Evolutionary conservation across 257 asterid species (phyloP).

Genomic region (Handroanthus guayacan): DNA sequence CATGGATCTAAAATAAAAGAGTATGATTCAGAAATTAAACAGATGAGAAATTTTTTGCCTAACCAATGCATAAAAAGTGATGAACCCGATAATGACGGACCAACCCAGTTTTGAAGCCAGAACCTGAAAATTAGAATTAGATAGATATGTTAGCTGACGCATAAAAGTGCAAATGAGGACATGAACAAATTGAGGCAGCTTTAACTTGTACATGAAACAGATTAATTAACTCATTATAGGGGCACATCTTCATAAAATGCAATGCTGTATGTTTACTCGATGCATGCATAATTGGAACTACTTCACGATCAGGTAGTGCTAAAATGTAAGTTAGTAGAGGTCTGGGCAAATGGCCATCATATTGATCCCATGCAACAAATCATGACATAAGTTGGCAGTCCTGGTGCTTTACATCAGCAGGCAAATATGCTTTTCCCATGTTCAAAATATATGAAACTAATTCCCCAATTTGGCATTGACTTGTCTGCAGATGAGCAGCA

Average conservation of each 20-base stretch:
- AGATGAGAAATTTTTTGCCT: conserved; percentile 40
- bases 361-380: conserved; percentile 8
- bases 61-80: conserved; percentile 87
- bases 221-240: conserved; percentile 25
- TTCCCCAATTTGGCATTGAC: conserved; percentile 8
- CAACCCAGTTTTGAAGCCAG: conserved; percentile 98
- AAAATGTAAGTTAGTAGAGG: not conserved
- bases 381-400: conserved; percentile 1
- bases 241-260: conserved; percentile 19
- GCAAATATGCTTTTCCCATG: not conserved
- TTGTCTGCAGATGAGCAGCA: not conserved
- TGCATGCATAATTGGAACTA: conserved; percentile 7
- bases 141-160: conserved; percentile 35
- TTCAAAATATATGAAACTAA: conserved; percentile 19
- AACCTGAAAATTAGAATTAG: conserved; percentile 63
- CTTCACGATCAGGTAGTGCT: conserved; percentile 15
- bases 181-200: conserved; percentile 27
- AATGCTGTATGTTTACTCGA: not conserved
- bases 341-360: conserved; percentile 5
- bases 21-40: conserved; percentile 11
- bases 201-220: conserved; percentile 20
- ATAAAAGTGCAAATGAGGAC: conserved; percentile 22
- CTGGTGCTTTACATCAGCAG: conserved; percentile 29
- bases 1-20: conserved; percentile 30
- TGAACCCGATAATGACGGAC: conserved; percentile 84